A percentile compares a stretch with the other conserved stretches of the same genome.
Conservation (phyloP, 805 yeast genomes). For the Grigorovia yakushimaensis region DNA sequence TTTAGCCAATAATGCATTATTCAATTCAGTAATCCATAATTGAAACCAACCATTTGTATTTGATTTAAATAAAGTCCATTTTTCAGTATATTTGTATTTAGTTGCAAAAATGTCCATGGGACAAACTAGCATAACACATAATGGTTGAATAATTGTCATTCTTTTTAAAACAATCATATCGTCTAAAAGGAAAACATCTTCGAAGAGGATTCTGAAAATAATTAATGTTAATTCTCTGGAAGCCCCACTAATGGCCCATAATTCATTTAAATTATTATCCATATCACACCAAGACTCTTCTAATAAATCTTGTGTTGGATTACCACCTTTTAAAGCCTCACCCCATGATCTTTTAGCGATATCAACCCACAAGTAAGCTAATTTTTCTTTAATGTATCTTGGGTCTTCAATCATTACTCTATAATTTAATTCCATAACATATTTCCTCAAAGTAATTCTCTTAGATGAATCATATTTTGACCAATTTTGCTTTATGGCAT, state of each 20-base stretch:
- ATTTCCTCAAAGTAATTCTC: constrained; percentile 59
- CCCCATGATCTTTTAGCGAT: constrained; percentile 93
- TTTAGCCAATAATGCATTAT: constrained; percentile 35
- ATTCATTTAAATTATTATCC: constrained; percentile 64
- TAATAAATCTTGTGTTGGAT: constrained; percentile 33
- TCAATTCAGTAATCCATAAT: constrained; percentile 51
- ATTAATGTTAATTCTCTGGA: constrained; percentile 70
- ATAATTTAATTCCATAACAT: constrained; percentile 73
- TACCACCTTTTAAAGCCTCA: constrained; percentile 37
- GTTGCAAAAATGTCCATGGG: constrained; percentile 54
- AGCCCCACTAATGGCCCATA: constrained; percentile 60
- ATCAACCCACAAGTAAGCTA: constrained; percentile 85
- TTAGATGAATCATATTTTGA: constrained; percentile 48
- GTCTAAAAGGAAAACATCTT: constrained; percentile 84
- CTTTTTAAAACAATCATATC: constrained; percentile 84
- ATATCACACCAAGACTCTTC: constrained; percentile 73
- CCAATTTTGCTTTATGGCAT: constrained; percentile 52
- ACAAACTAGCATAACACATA: constrained; percentile 75
- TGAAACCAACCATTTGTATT: constrained; percentile 79
- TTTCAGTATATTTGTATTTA: constrained; percentile 49
- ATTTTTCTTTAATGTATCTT: constrained; percentile 78
- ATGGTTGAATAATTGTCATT: constrained; percentile 63
- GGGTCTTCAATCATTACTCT: constrained; percentile 62
- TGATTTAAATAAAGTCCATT: constrained; percentile 46
- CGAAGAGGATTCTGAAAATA: constrained; percentile 78